Evolutionary conservation across 2,329 filamentous ascomycete species (phyloP).

Genomic region (Penicillium sp.): DNA sequence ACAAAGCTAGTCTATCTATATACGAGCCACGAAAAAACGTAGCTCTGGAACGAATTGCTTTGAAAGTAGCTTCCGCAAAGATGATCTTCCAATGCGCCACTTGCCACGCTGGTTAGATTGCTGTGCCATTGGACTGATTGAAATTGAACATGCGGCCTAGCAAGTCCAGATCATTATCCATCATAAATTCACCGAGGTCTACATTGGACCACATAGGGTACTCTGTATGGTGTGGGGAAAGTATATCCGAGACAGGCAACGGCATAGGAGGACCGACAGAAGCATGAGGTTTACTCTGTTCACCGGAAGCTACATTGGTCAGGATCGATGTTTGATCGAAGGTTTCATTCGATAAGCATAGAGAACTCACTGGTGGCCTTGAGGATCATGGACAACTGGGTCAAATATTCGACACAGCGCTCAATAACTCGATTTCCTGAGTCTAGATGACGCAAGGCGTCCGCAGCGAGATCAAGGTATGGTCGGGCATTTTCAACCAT

Average conservation of each 20-base stretch:
- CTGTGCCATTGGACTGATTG: background rate
- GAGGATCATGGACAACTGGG: conserved; percentile 18
- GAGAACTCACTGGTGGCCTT: conserved; percentile 3
- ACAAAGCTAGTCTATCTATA: background rate
- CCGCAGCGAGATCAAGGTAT: conserved; percentile 22
- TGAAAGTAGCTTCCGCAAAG: background rate
- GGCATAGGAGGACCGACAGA: background rate
- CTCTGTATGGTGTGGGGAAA: background rate
- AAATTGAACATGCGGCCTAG: conserved; percentile 10
- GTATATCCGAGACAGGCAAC: background rate
- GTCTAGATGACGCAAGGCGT: conserved; percentile 27
- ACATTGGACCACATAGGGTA: conserved; percentile 4
- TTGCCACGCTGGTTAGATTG: background rate
- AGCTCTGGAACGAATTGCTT: background rate
- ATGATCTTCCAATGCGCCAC: background rate
- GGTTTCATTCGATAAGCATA: background rate
- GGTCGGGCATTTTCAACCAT: conserved; percentile 11
- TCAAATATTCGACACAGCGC: conserved; percentile 29
- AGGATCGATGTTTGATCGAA: background rate
- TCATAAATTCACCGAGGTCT: conserved; percentile 12
- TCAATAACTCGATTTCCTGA: conserved; percentile 32
- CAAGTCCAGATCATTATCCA: conserved; percentile 9
- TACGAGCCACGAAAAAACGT: background rate
- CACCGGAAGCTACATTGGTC: background rate
- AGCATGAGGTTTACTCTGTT: background rate